Percentiles rank a stretch among this genome's conserved stretches.
Evolutionary conservation across 352 stramenopile species (phyloP).

Genomic region (Globisporangium middletonii): DNA sequence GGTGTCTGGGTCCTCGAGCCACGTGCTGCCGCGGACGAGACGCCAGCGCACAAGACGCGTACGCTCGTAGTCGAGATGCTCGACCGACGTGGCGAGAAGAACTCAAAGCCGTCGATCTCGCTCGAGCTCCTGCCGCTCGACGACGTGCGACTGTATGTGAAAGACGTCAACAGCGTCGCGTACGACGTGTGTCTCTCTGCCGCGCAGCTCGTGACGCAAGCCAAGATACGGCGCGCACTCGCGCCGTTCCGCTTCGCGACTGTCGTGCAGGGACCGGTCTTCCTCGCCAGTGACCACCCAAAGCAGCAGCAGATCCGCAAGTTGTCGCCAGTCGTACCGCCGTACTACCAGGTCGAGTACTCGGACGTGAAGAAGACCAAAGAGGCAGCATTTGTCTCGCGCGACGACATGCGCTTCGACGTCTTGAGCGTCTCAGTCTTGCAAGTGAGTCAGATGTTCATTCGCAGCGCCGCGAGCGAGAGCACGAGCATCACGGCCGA

Average conservation of each 20-base stretch:
- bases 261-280: conserved; percentile 16
- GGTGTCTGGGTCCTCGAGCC: conserved; percentile 18
- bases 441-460: conserved; percentile 40
- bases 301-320: conserved; percentile 16
- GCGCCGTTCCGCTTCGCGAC: conserved; percentile 26
- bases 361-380: conserved; percentile 18
- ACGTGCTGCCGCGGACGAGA: background rate
- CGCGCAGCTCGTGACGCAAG: conserved; percentile 33
- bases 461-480: conserved; percentile 25
- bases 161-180: conserved; percentile 18
- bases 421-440: conserved; percentile 40
- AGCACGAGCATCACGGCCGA: conserved; percentile 27
- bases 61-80: conserved; percentile 26
- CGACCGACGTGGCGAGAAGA: conserved; percentile 16
- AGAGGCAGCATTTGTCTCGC: conserved; percentile 13
- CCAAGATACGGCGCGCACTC: conserved; percentile 34
- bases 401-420: conserved; percentile 23
- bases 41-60: background rate
- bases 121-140: conserved; percentile 39
- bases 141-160: conserved; percentile 37
- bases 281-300: conserved; percentile 1
- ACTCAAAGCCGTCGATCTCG: conserved; percentile 22
- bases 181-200: conserved; percentile 47
- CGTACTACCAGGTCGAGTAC: conserved; percentile 15
- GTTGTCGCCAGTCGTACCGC: conserved; percentile 4